phyloP scores from a whole-genome alignment of 2,329 filamentous ascomycete genomes.

The Penicillium frequentans region DNA sequence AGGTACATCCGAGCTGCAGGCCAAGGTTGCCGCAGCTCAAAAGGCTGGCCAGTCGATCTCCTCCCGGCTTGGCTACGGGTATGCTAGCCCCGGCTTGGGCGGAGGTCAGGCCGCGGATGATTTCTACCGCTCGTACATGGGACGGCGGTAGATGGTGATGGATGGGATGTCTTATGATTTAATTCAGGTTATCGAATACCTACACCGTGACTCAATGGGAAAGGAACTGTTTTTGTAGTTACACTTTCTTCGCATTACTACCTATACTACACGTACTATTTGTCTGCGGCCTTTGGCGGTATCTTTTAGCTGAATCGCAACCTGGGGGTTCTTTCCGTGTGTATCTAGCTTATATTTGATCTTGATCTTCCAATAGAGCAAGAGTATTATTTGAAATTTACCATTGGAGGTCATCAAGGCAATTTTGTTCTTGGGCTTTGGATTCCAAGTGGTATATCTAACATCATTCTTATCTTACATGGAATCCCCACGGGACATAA shows the following conservation, averaged over 20 bases:
- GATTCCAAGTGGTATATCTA: too few relatives aligned
- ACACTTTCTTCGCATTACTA: neutral
- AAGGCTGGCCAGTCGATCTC: slow-evolving; percentile 66
- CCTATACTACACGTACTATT: neutral
- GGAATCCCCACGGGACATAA: too few relatives aligned
- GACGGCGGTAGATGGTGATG: slow-evolving; percentile 55
- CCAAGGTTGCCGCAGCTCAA: slow-evolving; percentile 79
- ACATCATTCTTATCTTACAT: too few relatives aligned
- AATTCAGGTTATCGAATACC: neutral
- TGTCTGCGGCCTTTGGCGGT: neutral
- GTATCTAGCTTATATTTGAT: neutral
- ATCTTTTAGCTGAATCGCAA: neutral
- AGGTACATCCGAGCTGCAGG: slow-evolving; percentile 75
- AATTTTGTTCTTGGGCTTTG: neutral
- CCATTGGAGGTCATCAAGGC: neutral
- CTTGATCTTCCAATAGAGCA: neutral
- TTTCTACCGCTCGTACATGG: slow-evolving; percentile 88
- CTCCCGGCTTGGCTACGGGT: slow-evolving; percentile 37
- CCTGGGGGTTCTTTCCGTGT: neutral
- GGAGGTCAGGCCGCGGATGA: slow-evolving; percentile 72
- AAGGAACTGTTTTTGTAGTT: neutral
- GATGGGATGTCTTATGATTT: slow-evolving; percentile 4
- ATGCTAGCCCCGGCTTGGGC: slow-evolving; percentile 39
- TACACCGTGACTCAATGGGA: neutral
- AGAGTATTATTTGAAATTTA: neutral